These are phyloP conservation scores for Cyclotella atomus DNA, from an alignment of 108 stramenopile genomes.

Conservation along the genomic window DNA sequence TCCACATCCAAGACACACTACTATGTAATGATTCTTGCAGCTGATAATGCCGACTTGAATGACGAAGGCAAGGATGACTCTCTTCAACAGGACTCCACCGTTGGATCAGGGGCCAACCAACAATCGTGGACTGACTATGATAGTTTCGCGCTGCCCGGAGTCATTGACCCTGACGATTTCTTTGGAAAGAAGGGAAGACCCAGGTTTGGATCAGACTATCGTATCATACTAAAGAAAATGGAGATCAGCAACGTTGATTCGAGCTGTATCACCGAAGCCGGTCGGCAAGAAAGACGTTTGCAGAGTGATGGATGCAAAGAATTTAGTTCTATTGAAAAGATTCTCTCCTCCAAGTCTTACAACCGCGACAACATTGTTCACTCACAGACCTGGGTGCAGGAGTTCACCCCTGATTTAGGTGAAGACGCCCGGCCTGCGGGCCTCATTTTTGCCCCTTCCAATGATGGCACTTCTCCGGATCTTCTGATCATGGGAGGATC, in stretches of 20 bases:
- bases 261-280: background rate
- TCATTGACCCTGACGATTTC: slow-evolving; percentile 13
- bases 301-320: background rate
- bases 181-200: slow-evolving; percentile 39
- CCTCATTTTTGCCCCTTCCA: slow-evolving; percentile 41
- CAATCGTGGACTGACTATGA: slow-evolving; percentile 36
- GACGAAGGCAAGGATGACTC: slow-evolving; percentile 1
- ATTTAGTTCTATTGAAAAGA: slow-evolving; percentile 20
- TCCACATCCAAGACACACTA: slow-evolving; percentile 40
- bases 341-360: slow-evolving; percentile 22
- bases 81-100: slow-evolving; percentile 37
- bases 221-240: slow-evolving; percentile 42
- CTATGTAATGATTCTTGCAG: slow-evolving; percentile 39
- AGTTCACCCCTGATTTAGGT: slow-evolving; percentile 35
- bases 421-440: slow-evolving; percentile 47
- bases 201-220: slow-evolving; percentile 34
- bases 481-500: slow-evolving; percentile 49
- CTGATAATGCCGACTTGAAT: slow-evolving; percentile 19
- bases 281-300: background rate
- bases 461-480: slow-evolving; percentile 18
- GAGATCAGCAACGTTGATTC: slow-evolving; percentile 24
- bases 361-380: slow-evolving; percentile 22
- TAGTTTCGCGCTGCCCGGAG: slow-evolving; percentile 11
- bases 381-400: slow-evolving; percentile 37
- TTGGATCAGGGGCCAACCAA: slow-evolving; percentile 42